A percentile compares a stretch with the other conserved stretches of the same genome.
Evolutionary conservation across 164 flowering plant genomes (phyloP).

Genomic region (Annona cherimola): DNA sequence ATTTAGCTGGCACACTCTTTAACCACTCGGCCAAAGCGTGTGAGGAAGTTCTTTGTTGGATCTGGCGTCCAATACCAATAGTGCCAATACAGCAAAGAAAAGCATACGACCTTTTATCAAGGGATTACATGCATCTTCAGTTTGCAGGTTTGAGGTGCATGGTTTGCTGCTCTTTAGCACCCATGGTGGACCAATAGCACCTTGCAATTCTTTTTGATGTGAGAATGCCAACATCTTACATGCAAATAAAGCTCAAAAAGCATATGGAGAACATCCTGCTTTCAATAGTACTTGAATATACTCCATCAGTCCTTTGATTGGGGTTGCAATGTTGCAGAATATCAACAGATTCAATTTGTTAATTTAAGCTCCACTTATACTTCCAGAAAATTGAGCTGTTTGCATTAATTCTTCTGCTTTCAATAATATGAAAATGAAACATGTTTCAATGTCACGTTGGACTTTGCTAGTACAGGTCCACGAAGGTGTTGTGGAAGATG

Average conservation of each 20-base stretch:
- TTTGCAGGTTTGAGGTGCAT: background rate
- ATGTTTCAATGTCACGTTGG: background rate
- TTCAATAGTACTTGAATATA: background rate
- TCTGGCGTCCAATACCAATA: too few species aligned
- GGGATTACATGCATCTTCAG: background rate
- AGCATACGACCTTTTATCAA: background rate
- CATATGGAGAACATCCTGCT: background rate
- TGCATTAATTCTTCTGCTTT: background rate
- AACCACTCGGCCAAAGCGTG: slow-evolving; percentile 99
- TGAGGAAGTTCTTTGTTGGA: too few species aligned
- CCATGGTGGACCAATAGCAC: background rate
- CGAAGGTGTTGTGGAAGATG: slow-evolving; percentile 99
- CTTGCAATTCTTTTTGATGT: background rate
- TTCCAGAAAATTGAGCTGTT: background rate
- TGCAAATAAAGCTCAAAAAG: background rate
- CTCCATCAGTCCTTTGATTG: too few species aligned
- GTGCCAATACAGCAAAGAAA: background rate
- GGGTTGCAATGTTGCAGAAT: background rate
- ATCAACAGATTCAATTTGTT: background rate
- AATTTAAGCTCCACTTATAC: background rate
- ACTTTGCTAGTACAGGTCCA: slow-evolving; percentile 46
- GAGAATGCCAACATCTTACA: background rate
- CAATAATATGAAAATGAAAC: background rate
- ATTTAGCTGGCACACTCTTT: slow-evolving; percentile 99
- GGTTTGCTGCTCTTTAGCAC: background rate